Evolutionary conservation across 1,139 yeast species (phyloP).

Genomic region (Suzukiozyma palmioleophila): DNA sequence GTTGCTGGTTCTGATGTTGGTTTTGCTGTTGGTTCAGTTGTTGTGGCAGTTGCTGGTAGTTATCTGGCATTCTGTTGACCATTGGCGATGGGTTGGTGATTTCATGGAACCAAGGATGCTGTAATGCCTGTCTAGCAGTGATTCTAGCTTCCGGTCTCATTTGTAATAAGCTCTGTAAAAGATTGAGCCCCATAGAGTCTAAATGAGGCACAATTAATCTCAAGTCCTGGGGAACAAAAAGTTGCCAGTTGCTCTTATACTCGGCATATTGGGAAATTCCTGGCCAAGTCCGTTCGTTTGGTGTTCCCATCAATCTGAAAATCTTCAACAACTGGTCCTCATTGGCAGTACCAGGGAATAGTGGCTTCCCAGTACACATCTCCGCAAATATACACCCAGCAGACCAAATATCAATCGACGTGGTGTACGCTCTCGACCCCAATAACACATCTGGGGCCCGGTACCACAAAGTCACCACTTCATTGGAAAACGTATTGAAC

Average conservation of each 20-base stretch:
- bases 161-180: constrained; percentile 73
- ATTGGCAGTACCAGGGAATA: constrained; percentile 93
- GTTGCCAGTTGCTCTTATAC: constrained; percentile 73
- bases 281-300: constrained; percentile 95
- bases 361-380: constrained; percentile 97
- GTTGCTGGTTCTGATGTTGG: constrained; percentile 7
- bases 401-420: constrained; percentile 98
- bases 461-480: constrained; percentile 97
- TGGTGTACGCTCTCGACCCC: constrained; percentile 92
- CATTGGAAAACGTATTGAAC: constrained; percentile 93
- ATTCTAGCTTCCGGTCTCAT: constrained; percentile 91
- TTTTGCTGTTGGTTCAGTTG: constrained; percentile 16
- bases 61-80: constrained; percentile 30
- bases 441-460: constrained; percentile 96
- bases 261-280: constrained; percentile 84
- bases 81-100: constrained; percentile 44
- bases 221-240: constrained; percentile 80
- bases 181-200: constrained; percentile 77
- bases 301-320: constrained; percentile 93
- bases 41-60: constrained; percentile 34
- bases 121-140: constrained; percentile 87
- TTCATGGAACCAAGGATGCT: constrained; percentile 95
- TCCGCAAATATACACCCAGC: constrained; percentile 98
- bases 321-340: constrained; percentile 90
- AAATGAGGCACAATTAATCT: constrained; percentile 70